A percentile compares a stretch with the other conserved stretches of the same genome.
These are phyloP conservation scores for Cyberlindnera saturnus DNA, from an alignment of 805 yeast species.

Conservation along the genomic window DNA sequence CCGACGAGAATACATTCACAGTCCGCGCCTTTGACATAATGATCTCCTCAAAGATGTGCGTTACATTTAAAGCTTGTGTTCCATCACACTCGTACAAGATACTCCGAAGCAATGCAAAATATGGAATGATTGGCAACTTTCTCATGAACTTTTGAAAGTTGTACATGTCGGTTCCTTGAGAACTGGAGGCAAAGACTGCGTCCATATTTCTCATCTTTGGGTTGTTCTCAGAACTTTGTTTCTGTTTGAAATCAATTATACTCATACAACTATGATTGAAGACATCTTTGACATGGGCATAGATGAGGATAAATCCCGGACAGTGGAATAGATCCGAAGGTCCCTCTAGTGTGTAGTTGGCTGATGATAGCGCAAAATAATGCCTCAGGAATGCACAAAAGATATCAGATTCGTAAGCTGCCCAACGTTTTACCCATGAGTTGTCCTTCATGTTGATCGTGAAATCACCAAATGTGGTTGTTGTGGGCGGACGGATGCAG, in stretches of 20 bases:
- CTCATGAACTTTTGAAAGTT: conserved; percentile 3
- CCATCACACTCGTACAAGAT: conserved; percentile 7
- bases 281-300: conserved; percentile 18
- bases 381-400: conserved; percentile 59
- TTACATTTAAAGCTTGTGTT: not conserved
- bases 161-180: conserved; percentile 1
- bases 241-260: conserved; percentile 14
- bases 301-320: conserved; percentile 21
- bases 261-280: conserved; percentile 16
- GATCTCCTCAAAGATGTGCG: conserved; percentile 2
- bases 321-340: conserved; percentile 6
- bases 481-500: conserved; percentile 33
- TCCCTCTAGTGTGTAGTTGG: not conserved
- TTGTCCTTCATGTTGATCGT: conserved; percentile 45
- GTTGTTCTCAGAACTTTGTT: conserved; percentile 1
- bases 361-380: conserved; percentile 28
- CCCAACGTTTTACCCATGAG: conserved; percentile 58
- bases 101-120: conserved; percentile 5
- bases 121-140: conserved; percentile 8
- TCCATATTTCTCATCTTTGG: not conserved
- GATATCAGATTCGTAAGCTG: conserved; percentile 47
- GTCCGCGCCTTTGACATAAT: conserved; percentile 5
- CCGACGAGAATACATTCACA: conserved; percentile 29
- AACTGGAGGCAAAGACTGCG: not conserved
- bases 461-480: conserved; percentile 26